phyloP scores from a whole-genome alignment of 1,284 basidiomycete species.

The Ceratobasidium sp. region DNA sequence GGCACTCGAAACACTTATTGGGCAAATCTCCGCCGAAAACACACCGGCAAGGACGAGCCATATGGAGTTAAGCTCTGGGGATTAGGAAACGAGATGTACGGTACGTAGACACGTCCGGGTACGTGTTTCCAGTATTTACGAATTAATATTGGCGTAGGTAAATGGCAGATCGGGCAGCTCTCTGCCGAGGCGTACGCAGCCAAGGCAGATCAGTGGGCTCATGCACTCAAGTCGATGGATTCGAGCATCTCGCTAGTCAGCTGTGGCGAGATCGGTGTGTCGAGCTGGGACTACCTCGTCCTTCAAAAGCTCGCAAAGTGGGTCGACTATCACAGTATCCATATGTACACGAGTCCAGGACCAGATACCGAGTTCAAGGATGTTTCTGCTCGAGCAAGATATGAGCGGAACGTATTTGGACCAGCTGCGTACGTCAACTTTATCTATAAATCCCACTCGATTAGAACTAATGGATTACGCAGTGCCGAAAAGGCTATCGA shows the following conservation, averaged over 20 bases:
- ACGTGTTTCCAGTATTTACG: neutral
- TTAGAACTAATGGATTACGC: conserved; percentile 47
- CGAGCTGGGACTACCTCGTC: conserved; percentile 58
- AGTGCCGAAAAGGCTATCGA: conserved; percentile 59
- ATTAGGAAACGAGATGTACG: conserved; percentile 59
- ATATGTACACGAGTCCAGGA: conserved; percentile 45
- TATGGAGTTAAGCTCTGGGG: conserved; percentile 66
- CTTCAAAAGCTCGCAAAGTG: conserved; percentile 57
- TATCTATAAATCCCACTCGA: neutral
- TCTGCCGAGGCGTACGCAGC: conserved; percentile 70
- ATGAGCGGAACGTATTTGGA: conserved; percentile 63
- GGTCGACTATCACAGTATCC: conserved; percentile 57
- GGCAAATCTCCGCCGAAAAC: conserved; percentile 69
- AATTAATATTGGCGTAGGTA: conserved; percentile 57
- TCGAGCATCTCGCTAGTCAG: conserved; percentile 70
- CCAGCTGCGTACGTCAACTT: conserved; percentile 52
- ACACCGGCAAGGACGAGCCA: conserved; percentile 71
- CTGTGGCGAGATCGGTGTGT: conserved; percentile 69
- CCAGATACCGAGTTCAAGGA: conserved; percentile 40
- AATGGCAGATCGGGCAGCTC: conserved; percentile 77
- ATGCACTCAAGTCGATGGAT: conserved; percentile 72
- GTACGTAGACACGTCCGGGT: conserved; percentile 45
- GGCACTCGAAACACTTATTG: conserved; percentile 62
- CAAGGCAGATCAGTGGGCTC: conserved; percentile 73
- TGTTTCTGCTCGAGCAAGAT: conserved; percentile 49